Base-by-base conservation (phyloP, 495 filamentous ascomycete species). In the Penicillium samsonianum region DNA sequence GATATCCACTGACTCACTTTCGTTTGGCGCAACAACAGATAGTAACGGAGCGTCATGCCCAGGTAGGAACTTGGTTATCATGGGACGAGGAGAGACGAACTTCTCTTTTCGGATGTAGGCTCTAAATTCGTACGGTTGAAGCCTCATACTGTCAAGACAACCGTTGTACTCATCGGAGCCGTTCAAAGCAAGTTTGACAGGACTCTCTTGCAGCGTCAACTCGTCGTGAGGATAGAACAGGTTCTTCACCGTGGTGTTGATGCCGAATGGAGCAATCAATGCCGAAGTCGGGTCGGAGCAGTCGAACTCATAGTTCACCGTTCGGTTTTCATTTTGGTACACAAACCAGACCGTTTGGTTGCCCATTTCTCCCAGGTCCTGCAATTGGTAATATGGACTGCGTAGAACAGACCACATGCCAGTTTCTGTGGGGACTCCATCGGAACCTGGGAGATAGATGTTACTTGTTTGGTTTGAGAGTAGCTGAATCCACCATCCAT, bases 401-500 rank as follows among this genome's bases (percentile, higher is more conserved):
- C 87, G 78, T 33, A 81, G 56, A 31, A 87, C 78, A 54, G 85
- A 87, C 85, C 85, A 90, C 63, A 90, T 77, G 11, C 87, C 87
- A 9, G 79, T 82, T 60, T 88, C 84, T 6, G 87, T 88, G 0
- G 76, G 71, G 0, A 80, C 73, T 0, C 72, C 76, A 22, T 75
- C 69, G 25, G 82, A 87, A 19, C 84, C 85, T 11, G 78, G 77
- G 1, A 83, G 76, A 12, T 76, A 70, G 16, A 84, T 63, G 7
- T 78, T 56, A 17, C 71, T 69, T 14, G 84, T 88, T 55, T 85
- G 74, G 33, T 84, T 88, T 7, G 84, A 84, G 12, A 90, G 71
- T 42, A 78, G 70, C 53, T 82, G 67, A n/a, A 90, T 71, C 33
- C 74, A 73, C 65, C 79, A 87, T 2, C 87, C 87, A 58, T 89